Evolutionary conservation across 1,284 basidiomycete species (phyloP).

Genomic region (Papiliotrema flavescens): DNA sequence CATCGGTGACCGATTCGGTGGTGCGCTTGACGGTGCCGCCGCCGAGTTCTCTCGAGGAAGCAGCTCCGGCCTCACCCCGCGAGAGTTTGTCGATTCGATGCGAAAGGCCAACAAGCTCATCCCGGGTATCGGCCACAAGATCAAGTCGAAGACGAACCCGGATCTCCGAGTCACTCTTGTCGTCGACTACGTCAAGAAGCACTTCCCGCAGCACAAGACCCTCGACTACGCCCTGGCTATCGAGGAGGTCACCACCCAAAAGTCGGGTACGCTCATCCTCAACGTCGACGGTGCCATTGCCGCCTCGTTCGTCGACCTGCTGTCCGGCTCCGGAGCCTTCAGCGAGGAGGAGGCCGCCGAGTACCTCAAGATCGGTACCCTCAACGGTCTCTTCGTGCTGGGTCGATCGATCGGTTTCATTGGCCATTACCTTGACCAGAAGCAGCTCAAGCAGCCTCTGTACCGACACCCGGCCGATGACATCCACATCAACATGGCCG

Average conservation of each 20-base stretch:
- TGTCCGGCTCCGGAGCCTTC: slow-evolving; percentile 91
- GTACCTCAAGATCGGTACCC: slow-evolving; percentile 73
- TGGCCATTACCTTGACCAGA: slow-evolving; percentile 68
- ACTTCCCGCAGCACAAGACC: slow-evolving; percentile 87
- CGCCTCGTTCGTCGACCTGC: slow-evolving; percentile 94
- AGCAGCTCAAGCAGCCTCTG: slow-evolving; percentile 82
- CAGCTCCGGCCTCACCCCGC: slow-evolving; percentile 86
- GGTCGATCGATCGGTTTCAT: slow-evolving; percentile 93
- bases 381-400: slow-evolving; percentile 96
- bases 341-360: slow-evolving; percentile 93
- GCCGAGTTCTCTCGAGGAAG: slow-evolving; percentile 89
- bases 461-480: slow-evolving; percentile 57
- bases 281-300: slow-evolving; percentile 98
- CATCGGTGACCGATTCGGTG: slow-evolving; percentile 97
- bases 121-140: slow-evolving; percentile 99
- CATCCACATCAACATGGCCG: slow-evolving; percentile 6
- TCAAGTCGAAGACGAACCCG: slow-evolving; percentile 98
- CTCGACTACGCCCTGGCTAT: slow-evolving; percentile 98
- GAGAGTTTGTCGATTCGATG: slow-evolving; percentile 96
- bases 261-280: slow-evolving; percentile 92
- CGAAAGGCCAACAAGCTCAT: slow-evolving; percentile 94
- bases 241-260: slow-evolving; percentile 94
- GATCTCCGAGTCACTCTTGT: slow-evolving; percentile 96
- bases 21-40: slow-evolving; percentile 97
- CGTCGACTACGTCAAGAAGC: slow-evolving; percentile 91